Conservation (phyloP, 2,329 filamentous ascomycete species). For the Aspergillus ibericus region DNA sequence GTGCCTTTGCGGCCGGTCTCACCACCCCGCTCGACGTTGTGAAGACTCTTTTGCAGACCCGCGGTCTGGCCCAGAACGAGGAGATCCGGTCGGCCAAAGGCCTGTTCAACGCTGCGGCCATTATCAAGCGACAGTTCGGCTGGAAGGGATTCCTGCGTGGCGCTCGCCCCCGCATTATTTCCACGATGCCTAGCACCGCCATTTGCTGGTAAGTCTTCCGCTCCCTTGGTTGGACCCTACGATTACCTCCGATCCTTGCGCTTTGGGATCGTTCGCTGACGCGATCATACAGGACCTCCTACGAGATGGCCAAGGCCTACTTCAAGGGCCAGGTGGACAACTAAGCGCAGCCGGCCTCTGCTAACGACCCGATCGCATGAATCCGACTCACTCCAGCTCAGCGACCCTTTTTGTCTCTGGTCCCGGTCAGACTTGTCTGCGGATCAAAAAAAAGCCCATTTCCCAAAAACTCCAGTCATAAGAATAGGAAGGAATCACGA, state of each 20-base stretch:
- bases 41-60: conserved; percentile 94
- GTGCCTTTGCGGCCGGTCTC: conserved; percentile 87
- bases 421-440: background rate
- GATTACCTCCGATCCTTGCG: background rate
- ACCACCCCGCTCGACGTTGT: conserved; percentile 98
- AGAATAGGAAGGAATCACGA: background rate
- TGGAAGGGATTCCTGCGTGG: conserved; percentile 89
- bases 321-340: conserved; percentile 52
- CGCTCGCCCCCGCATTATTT: conserved; percentile 84
- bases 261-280: conserved; percentile 5
- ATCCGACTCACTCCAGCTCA: conserved; percentile 10
- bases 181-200: conserved; percentile 98
- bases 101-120: conserved; percentile 72
- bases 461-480: background rate
- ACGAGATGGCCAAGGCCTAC: conserved; percentile 68
- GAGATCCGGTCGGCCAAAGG: conserved; percentile 85
- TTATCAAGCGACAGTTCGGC: conserved; percentile 83
- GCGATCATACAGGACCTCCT: conserved; percentile 54
- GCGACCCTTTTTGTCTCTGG: conserved; percentile 1
- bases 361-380: conserved; percentile 16
- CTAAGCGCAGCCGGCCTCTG: conserved; percentile 14
- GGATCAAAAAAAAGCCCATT: background rate
- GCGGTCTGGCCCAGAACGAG: conserved; percentile 76
- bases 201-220: conserved; percentile 83
- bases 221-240: background rate